Percentiles rank a stretch among this genome's conserved stretches.
Evolutionary conservation across 768 basidiomycete species (phyloP).

Genomic region (Pleurotus salmoneostramineus): DNA sequence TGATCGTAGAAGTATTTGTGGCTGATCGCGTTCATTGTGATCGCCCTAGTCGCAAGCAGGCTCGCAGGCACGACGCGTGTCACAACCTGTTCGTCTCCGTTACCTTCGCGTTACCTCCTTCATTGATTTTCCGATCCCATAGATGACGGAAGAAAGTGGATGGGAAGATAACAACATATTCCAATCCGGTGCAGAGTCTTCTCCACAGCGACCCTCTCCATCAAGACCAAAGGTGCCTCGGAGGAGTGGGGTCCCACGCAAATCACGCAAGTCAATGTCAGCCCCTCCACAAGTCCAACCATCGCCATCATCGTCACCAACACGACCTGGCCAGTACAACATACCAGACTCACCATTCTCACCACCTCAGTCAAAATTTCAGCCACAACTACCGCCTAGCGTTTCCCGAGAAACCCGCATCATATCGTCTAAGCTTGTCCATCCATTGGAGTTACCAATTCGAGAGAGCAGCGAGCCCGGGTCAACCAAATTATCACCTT

Average conservation of each 20-base stretch:
- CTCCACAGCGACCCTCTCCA: conserved; percentile 65
- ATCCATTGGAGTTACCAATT: conserved; percentile 6
- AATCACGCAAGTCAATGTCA: conserved; percentile 67
- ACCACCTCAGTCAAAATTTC: conserved; percentile 55
- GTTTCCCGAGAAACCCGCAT: conserved; percentile 23
- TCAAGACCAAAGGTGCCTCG: conserved; percentile 35
- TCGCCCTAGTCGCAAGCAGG: conserved; percentile 39
- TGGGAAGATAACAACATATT: conserved; percentile 93
- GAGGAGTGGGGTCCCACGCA: conserved; percentile 37
- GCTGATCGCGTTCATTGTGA: conserved; percentile 4
- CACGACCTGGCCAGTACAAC: conserved; percentile 20
- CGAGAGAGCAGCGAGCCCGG: neutral
- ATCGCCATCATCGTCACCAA: conserved; percentile 39
- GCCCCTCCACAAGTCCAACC: conserved; percentile 58
- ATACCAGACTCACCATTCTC: conserved; percentile 23
- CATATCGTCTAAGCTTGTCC: conserved; percentile 16
- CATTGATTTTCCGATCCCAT: conserved; percentile 8
- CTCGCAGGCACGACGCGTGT: conserved; percentile 51
- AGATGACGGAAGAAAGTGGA: conserved; percentile 62
- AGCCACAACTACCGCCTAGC: conserved; percentile 43
- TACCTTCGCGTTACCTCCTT: neutral
- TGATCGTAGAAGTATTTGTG: neutral
- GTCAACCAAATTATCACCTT: conserved; percentile 11
- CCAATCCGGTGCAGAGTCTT: conserved; percentile 85
- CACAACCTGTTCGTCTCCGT: conserved; percentile 33